Conservation (phyloP, 2,329 filamentous ascomycete genomes). For the Sporothrix protearum region DNA sequence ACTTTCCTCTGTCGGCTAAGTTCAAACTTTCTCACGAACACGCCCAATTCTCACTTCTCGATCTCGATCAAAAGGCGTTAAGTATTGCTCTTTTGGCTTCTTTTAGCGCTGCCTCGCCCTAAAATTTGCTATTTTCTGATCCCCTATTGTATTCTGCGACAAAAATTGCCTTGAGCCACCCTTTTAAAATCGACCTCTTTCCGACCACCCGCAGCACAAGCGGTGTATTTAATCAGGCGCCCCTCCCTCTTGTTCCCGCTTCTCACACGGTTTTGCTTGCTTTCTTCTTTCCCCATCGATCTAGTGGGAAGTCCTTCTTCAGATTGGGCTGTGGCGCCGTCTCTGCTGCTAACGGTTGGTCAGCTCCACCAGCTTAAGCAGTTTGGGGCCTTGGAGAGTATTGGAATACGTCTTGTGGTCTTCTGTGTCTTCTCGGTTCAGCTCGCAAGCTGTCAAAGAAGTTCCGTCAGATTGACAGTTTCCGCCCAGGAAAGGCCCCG, state of each 20-base stretch:
- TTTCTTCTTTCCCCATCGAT: neutral
- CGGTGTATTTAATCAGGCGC: neutral
- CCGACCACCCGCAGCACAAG: conserved; percentile 15
- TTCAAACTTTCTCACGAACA: neutral
- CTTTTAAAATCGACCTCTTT: neutral
- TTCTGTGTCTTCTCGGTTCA: neutral
- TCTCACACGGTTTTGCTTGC: neutral
- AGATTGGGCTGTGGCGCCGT: conserved; percentile 12
- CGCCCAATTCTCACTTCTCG: neutral
- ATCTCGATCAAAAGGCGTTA: neutral
- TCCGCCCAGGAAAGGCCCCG: neutral
- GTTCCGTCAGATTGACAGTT: neutral
- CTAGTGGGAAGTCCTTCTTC: neutral
- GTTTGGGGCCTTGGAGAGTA: neutral
- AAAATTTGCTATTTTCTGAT: neutral
- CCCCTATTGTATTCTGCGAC: neutral
- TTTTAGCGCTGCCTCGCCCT: conserved; percentile 3
- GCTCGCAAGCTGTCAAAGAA: neutral
- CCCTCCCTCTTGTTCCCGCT: neutral
- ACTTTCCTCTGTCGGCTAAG: neutral
- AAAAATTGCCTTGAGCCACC: neutral
- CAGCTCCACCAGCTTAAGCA: conserved; percentile 10
- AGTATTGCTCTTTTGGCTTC: neutral
- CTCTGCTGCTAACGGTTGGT: conserved; percentile 11
- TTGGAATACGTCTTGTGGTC: neutral